These are phyloP conservation scores for Lentithecium fluviatile DNA, from an alignment of 495 filamentous ascomycete genomes.

Conservation along the genomic window DNA sequence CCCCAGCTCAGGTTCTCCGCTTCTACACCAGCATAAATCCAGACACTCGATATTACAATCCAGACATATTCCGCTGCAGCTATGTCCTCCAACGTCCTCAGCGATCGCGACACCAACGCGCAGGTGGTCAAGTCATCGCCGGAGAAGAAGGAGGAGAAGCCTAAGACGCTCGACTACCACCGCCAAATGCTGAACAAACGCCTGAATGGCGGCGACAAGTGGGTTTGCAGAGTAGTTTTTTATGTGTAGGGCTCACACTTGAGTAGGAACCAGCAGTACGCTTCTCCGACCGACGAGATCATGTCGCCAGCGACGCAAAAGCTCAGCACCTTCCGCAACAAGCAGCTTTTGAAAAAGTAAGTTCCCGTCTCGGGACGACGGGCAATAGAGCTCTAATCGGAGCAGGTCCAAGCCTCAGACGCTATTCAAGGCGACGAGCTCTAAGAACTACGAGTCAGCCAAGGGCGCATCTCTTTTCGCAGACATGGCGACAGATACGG, in stretches of 20 bases:
- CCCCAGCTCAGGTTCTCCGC: neutral
- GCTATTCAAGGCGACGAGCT: slow-evolving; percentile 36
- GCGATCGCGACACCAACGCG: slow-evolving; percentile 59
- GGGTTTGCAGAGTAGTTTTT: slow-evolving; percentile 35
- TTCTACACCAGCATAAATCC: neutral
- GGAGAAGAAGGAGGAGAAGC: slow-evolving; percentile 42
- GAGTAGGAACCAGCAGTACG: slow-evolving; percentile 60
- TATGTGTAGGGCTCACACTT: neutral
- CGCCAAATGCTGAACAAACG: slow-evolving; percentile 72
- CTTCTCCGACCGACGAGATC: slow-evolving; percentile 90
- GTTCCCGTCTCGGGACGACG: neutral
- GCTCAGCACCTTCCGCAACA: slow-evolving; percentile 76
- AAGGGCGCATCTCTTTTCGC: slow-evolving; percentile 33
- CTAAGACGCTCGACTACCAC: slow-evolving; percentile 75
- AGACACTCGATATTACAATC: neutral
- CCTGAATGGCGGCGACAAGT: slow-evolving; percentile 68
- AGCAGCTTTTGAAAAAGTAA: slow-evolving; percentile 63
- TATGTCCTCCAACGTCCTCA: slow-evolving; percentile 49
- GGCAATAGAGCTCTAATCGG: neutral
- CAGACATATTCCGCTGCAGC: neutral
- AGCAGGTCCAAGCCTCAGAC: slow-evolving; percentile 35
- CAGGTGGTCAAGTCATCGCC: slow-evolving; percentile 36
- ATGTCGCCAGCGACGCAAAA: slow-evolving; percentile 94
- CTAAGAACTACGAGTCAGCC: slow-evolving; percentile 35
- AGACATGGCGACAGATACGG: slow-evolving; percentile 29